Base-by-base conservation (phyloP, 169 alveolate species). In the Ichthyophthirius multifiliis region DNA sequence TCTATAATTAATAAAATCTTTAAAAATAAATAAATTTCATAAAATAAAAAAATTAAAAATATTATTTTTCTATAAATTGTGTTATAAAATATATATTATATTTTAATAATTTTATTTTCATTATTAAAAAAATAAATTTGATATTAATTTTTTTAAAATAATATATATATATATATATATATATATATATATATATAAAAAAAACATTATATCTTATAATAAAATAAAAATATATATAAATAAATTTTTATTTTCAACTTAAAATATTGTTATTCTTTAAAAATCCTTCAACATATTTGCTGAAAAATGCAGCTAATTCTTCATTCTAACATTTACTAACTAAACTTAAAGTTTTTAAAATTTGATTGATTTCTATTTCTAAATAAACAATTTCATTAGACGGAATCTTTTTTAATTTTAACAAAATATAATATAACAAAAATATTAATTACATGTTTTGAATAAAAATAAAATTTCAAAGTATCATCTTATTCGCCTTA, bases 261-360 rank as follows among this genome's bases (percentile, higher is more conserved):
- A 67, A 20, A 18, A 67, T 34, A n/a, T 44, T 30, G 9, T 30
- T 67, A 3, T 74, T 31, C 27, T 32, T 74, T 18, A 74, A 32
- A 31, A 81, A 81, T 15, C 73, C 81, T 73, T 71, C 74, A 20
- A 81, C 76, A 41, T 46, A 81, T 35, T 81, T 81, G n/a, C 75
- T 71, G 34, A 63, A 65, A 27, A 71, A 55, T 41, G 45, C 63
- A 13, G 86, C 82, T 5, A 65, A n/a, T 46, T 81, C 86, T 48
- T 81, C 82, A 20, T 71, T 47, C 23, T 47, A 81, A 34, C 82
- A 71, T 81, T 65, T 81, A 3, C 55, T 62, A 16, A 34, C 55
- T 15, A 81, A 45, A 31, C 65, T 48, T 0, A 81, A 71, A 4
- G 80, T 62, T 35, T 34, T 73, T 31, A 45, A 39, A 5, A 43